These are phyloP conservation scores for Friedmanniomyces endolithicus DNA, from an alignment of 495 filamentous ascomycete genomes.

Conservation along the genomic window DNA sequence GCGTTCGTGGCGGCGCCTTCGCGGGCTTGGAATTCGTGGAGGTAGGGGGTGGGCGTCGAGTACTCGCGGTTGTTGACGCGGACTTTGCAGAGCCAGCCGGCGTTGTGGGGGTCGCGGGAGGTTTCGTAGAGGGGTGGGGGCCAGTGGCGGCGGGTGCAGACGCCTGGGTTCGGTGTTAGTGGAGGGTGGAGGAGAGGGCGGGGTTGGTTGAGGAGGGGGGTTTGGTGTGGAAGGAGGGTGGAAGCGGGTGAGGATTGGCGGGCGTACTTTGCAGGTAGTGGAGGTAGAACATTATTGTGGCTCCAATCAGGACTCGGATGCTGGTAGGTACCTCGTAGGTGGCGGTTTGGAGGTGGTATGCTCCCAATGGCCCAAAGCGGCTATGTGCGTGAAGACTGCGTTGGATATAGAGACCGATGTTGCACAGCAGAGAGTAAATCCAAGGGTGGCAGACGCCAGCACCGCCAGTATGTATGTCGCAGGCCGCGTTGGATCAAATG, in stretches of 20 bases:
- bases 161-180: conserved; percentile 36
- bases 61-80: conserved; percentile 96
- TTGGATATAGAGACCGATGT: conserved; percentile 1
- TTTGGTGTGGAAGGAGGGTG: too few relatives aligned
- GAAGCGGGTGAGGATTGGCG: too few relatives aligned
- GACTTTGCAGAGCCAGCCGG: conserved; percentile 84
- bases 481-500: not conserved
- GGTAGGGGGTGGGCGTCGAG: conserved; percentile 76
- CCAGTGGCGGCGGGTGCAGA: conserved; percentile 94
- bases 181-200: too few relatives aligned
- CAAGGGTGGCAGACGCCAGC: not conserved
- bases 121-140: conserved; percentile 82
- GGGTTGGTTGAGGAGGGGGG: too few relatives aligned
- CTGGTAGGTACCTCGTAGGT: not conserved
- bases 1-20: conserved; percentile 95
- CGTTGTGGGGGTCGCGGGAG: conserved; percentile 50
- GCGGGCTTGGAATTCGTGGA: conserved; percentile 67
- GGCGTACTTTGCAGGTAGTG: conserved; percentile 57
- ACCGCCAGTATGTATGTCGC: not conserved
- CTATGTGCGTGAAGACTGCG: conserved; percentile 8
- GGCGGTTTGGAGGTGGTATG: conserved; percentile 5
- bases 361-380: conserved; percentile 11
- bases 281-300: conserved; percentile 53
- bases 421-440: conserved; percentile 13
- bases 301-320: conserved; percentile 2